These are phyloP conservation scores for Colletotrichum gloeosporioides DNA, from an alignment of 2,329 filamentous ascomycete genomes.

Conservation along the genomic window DNA sequence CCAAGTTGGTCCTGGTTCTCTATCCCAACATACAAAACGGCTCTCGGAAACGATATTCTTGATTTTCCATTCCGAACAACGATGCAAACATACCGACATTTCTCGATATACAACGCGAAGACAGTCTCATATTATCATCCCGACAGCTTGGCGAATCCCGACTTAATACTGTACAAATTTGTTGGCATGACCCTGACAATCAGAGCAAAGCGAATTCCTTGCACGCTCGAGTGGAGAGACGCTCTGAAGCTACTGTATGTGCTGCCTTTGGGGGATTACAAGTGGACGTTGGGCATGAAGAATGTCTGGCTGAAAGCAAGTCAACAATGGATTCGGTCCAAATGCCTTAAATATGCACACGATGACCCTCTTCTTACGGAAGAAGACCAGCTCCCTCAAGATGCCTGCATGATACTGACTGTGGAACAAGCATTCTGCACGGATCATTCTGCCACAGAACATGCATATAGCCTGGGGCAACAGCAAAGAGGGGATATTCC, in stretches of 20 bases:
- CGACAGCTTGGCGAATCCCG: neutral
- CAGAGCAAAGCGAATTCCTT: neutral
- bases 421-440: neutral
- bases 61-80: neutral
- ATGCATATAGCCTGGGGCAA: neutral
- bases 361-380: neutral
- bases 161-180: neutral
- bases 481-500: neutral
- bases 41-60: neutral
- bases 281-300: neutral
- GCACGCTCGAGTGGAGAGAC: neutral
- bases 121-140: neutral
- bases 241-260: neutral
- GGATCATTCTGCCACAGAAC: neutral
- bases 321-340: neutral
- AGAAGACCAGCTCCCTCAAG: neutral
- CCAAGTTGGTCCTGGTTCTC: neutral
- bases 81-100: neutral
- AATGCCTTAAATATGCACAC: neutral
- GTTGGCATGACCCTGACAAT: neutral
- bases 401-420: neutral
- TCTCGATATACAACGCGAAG: neutral
- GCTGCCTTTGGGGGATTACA: neutral
- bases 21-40: neutral
- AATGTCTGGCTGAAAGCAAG: neutral